These are phyloP conservation scores for Narthecium ossifragum DNA, from an alignment of 106 monocot genomes.

Conservation along the genomic window DNA sequence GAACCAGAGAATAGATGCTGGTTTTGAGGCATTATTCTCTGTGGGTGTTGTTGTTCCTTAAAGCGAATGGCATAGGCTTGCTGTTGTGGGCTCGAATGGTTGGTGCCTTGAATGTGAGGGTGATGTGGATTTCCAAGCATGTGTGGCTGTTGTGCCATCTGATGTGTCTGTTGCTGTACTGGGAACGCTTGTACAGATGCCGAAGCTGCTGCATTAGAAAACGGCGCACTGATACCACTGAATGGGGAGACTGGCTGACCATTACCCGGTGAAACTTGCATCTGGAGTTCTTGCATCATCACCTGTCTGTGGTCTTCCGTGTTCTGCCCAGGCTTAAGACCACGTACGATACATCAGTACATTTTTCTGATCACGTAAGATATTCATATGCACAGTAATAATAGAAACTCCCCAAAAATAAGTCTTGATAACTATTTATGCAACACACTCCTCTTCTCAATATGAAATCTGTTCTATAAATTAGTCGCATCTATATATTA, in stretches of 20 bases:
- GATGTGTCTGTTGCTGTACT: constrained; percentile 46
- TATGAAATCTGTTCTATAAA: too few relatives aligned
- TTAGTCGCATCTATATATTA: too few relatives aligned
- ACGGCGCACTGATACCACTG: constrained; percentile 33
- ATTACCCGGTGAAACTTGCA: constrained; percentile 67
- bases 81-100: constrained; percentile 47
- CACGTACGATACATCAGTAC: too few relatives aligned
- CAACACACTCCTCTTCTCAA: too few relatives aligned
- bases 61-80: constrained; percentile 57
- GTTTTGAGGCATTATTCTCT: constrained; percentile 42
- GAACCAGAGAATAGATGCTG: constrained; percentile 43
- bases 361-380: too few relatives aligned
- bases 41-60: constrained; percentile 70
- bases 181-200: constrained; percentile 46
- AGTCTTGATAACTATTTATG: too few relatives aligned
- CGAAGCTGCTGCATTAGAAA: constrained; percentile 31
- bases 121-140: constrained; percentile 46
- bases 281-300: constrained; percentile 72
- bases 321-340: constrained; percentile 54
- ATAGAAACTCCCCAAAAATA: too few relatives aligned
- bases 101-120: constrained; percentile 46
- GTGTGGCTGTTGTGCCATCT: constrained; percentile 42
- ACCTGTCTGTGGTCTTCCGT: constrained; percentile 72
- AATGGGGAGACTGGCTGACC: constrained; percentile 33
- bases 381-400: too few relatives aligned